Conservation (phyloP, 805 yeast genomes). For the Wickerhamomyces hampshirensis region DNA sequence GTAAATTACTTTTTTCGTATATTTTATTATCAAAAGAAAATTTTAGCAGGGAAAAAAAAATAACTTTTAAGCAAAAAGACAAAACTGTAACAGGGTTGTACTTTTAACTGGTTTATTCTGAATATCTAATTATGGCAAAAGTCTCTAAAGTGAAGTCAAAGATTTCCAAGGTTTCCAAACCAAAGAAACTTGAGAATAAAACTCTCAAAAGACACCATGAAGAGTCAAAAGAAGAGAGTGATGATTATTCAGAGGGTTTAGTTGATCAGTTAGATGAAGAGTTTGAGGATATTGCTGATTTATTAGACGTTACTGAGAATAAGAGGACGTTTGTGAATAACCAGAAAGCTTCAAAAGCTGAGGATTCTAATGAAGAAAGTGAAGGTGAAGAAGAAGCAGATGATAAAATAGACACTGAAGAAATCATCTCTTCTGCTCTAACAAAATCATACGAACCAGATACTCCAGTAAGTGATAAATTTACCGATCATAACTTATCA, state of each 20-base stretch:
- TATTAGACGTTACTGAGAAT: conserved; percentile 42
- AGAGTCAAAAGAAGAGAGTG: conserved; percentile 25
- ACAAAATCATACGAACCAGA: conserved; percentile 9
- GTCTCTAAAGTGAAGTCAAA: conserved; percentile 8
- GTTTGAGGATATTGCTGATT: conserved; percentile 51
- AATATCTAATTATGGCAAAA: conserved; percentile 14
- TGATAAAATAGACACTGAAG: conserved; percentile 16
- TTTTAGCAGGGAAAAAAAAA: conserved; percentile 2
- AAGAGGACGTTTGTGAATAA: conserved; percentile 15
- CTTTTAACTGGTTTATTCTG: too few species aligned
- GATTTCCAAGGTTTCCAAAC: conserved; percentile 6
- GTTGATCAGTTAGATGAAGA: conserved; percentile 54
- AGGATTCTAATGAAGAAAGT: conserved; percentile 20
- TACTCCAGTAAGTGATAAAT: conserved; percentile 25
- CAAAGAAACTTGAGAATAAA: conserved; percentile 13
- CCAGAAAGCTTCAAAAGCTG: conserved; percentile 7
- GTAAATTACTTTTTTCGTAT: conserved; percentile 1
- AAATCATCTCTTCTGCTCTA: conserved; percentile 6
- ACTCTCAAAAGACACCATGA: conserved; percentile 26
- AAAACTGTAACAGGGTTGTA: too few species aligned
- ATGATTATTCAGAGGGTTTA: conserved; percentile 32
- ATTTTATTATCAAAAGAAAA: conserved; percentile 4
- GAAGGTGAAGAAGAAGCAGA: conserved; percentile 20
- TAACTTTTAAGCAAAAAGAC: too few species aligned
- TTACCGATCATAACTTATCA: conserved; percentile 59